Evolutionary conservation across 2,329 filamentous ascomycete species (phyloP), one percentile per base, ranked within the genome.

Genomic region (Exophiala sp.): DNA sequence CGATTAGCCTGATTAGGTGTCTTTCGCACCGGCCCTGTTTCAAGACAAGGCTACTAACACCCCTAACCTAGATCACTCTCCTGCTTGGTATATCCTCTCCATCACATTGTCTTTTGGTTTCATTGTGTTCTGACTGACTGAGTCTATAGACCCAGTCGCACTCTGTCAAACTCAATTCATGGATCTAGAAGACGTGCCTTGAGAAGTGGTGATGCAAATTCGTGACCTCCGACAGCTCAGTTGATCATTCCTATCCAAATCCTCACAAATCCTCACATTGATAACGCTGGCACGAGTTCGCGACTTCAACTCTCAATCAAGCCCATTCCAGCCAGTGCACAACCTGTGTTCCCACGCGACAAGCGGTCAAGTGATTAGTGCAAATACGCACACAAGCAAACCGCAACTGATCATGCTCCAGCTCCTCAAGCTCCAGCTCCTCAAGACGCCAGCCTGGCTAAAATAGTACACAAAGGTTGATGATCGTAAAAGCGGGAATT

Each of bases 361-460:
- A n/a, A n/a, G n/a, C n/a, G n/a, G n/a, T n/a, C n/a, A n/a, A n/a
- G n/a, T n/a, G n/a, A n/a, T n/a, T n/a, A n/a, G n/a, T n/a, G n/a
- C n/a, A n/a, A n/a, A n/a, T 6, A 3, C 13, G 6, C 6, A 18
- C 16, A 18, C 29, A 37, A 3, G 34, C 34, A 37, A 37, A 37
- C 5, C 7, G 18, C 34, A 8, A 18, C 7, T 13, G 14, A 24
- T 23, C 38, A 7, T 13, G 13, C 13, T 30, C 38, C 29, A 37
- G 18, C 38, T 16, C 21, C 32, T 38, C 43, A 46, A 29, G 49
- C 21, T 27, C 24, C 29, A 37, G 18, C 38, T 16, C 21, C 32
- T 38, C 43, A 46, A 29, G 49, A 47, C 49, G 43, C 49, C 49
- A 19, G 49, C 43, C 49, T 52, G 43, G 39, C 30, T 43, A n/a